Percentiles rank a stretch among this genome's conserved stretches.
Evolutionary conservation across 1,284 basidiomycete genomes (phyloP).

Genomic region (Fomitopsis schrenkii): DNA sequence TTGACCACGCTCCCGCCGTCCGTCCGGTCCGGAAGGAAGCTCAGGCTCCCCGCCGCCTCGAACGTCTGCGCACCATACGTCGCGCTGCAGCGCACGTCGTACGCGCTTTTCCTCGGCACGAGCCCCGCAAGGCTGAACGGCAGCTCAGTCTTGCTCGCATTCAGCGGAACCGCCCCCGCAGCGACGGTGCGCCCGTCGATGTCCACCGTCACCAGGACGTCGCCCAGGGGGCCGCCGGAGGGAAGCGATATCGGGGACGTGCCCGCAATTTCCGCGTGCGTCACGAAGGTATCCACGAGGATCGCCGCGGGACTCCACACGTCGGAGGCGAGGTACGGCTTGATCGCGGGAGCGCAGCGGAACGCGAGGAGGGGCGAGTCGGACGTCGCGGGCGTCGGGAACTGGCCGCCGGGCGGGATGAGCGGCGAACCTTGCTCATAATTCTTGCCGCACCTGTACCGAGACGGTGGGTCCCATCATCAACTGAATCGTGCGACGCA

Average conservation of each 20-base stretch:
- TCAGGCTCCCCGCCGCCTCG: slow-evolving; percentile 39
- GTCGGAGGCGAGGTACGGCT: slow-evolving; percentile 63
- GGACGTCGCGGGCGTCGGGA: slow-evolving; percentile 46
- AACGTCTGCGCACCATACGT: slow-evolving; percentile 40
- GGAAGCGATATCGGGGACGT: slow-evolving; percentile 42
- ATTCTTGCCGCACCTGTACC: slow-evolving; percentile 63
- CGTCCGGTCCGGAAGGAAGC: slow-evolving; percentile 54
- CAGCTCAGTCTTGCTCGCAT: slow-evolving; percentile 45
- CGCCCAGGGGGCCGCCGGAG: slow-evolving; percentile 17
- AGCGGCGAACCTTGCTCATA: slow-evolving; percentile 49
- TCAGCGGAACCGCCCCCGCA: slow-evolving; percentile 44
- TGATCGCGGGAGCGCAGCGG: slow-evolving; percentile 61
- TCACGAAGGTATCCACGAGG: slow-evolving; percentile 57
- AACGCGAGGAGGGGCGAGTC: slow-evolving; percentile 56
- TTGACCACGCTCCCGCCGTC: slow-evolving; percentile 52
- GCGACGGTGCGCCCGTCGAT: slow-evolving; percentile 38
- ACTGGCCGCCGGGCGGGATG: slow-evolving; percentile 57
- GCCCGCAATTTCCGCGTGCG: slow-evolving; percentile 42
- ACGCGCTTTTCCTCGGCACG: slow-evolving; percentile 40
- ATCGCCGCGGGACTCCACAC: slow-evolving; percentile 35
- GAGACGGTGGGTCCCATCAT: not conserved
- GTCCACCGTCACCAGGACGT: slow-evolving; percentile 37
- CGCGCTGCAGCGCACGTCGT: slow-evolving; percentile 51
- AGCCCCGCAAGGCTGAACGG: slow-evolving; percentile 46
- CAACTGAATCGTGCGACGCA: not conserved